A percentile compares a stretch with the other conserved stretches of the same genome.
These are phyloP conservation scores for Colletotrichum coccodes DNA, from an alignment of 2,329 filamentous ascomycete species.

Conservation along the genomic window DNA sequence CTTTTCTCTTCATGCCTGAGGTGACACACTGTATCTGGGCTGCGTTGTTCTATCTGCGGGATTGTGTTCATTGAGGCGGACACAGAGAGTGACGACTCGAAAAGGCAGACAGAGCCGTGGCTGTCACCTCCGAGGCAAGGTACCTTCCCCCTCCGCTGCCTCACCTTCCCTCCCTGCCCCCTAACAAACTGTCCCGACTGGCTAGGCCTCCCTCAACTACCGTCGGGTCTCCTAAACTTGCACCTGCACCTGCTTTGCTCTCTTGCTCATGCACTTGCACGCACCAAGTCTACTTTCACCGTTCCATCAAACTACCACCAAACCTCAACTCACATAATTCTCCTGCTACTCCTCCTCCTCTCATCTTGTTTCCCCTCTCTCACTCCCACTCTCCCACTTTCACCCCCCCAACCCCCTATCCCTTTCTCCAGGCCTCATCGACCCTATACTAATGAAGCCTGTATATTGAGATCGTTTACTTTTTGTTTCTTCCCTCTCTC, in stretches of 20 bases:
- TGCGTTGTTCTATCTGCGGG: not conserved
- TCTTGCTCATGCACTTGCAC: too few relatives aligned
- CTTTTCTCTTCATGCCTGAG: not conserved
- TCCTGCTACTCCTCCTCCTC: slow-evolving; percentile 4
- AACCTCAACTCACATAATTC: slow-evolving; percentile 19
- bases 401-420: slow-evolving; percentile 25
- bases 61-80: too few relatives aligned
- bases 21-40: not conserved
- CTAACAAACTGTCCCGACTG: slow-evolving; percentile 11
- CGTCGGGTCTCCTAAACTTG: not conserved
- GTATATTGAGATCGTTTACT: slow-evolving; percentile 35
- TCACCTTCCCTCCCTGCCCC: not conserved
- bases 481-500: slow-evolving; percentile 32
- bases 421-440: slow-evolving; percentile 36
- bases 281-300: slow-evolving; percentile 11
- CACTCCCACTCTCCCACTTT: slow-evolving; percentile 8
- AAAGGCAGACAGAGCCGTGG: not conserved
- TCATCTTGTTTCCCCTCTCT: slow-evolving; percentile 1
- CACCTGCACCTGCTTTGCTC: slow-evolving; percentile 4
- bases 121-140: not conserved
- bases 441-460: slow-evolving; percentile 35
- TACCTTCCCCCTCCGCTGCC: not conserved
- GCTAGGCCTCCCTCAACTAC: not conserved
- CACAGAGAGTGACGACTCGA: not conserved
- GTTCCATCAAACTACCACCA: slow-evolving; percentile 13